Evolutionary conservation across 2,329 filamentous ascomycete genomes (phyloP).

Genomic region (Leptodontidium sp.): DNA sequence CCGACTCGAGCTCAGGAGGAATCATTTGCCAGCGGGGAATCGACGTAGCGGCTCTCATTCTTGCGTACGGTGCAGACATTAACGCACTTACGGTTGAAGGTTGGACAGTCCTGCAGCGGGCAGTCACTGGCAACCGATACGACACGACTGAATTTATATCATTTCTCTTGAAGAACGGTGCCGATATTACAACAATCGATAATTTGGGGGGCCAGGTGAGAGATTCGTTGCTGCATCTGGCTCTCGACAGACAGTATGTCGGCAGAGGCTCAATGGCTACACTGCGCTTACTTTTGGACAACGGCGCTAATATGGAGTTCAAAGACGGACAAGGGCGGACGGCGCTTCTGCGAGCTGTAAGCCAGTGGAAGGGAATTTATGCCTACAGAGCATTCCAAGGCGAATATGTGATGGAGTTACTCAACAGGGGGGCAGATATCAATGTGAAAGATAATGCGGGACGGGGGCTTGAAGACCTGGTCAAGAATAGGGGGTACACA

Average conservation of each 20-base stretch:
- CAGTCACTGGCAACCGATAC: neutral
- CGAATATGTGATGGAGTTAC: too few species aligned
- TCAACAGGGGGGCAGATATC: too few species aligned
- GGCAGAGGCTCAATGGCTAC: too few species aligned
- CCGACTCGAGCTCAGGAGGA: neutral
- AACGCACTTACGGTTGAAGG: neutral
- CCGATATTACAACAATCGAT: neutral
- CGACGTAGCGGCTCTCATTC: neutral
- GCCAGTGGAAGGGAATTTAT: too few species aligned
- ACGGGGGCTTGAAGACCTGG: too few species aligned
- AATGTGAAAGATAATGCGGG: too few species aligned
- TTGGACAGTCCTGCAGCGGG: neutral
- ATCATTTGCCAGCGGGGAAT: neutral
- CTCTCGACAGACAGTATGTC: neutral
- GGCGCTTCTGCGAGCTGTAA: too few species aligned
- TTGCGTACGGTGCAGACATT: slow-evolving; percentile 4
- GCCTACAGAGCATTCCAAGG: too few species aligned
- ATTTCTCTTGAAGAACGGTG: slow-evolving; percentile 1
- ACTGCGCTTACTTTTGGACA: too few species aligned
- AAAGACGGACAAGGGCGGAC: too few species aligned
- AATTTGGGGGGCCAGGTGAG: neutral
- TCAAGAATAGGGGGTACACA: too few species aligned
- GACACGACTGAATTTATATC: neutral
- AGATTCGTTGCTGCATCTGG: slow-evolving; percentile 7
- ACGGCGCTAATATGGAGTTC: too few species aligned